Evolutionary conservation across 2,329 filamentous ascomycete genomes (phyloP), one percentile per base, ranked within the genome.

Genomic region (Epichloe typhina): DNA sequence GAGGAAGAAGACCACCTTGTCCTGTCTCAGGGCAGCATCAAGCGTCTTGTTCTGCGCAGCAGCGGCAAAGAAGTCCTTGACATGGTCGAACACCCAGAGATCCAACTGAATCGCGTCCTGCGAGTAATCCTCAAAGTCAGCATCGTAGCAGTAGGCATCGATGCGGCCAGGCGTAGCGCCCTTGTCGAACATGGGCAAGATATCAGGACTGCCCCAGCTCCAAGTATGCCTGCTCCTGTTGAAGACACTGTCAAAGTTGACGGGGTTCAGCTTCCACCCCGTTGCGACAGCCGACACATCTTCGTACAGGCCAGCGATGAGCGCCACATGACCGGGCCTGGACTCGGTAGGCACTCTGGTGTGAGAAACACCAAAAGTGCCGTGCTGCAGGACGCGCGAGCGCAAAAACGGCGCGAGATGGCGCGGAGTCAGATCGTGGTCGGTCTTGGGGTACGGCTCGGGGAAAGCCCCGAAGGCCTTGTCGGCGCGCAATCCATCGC

Each of bases 171-270:
- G 85, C 8, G 87, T 82, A 21, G 93, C 91, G n/a, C 93, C 93
- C 51, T 89, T 79, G 63, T 94, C 83, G 64, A 98, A 98, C 93
- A 98, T 98, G 50, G 87, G 87, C 57, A 98, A 70, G 61, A 98
- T 98, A 68, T 98, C 93, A 1, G 93, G 93, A 62, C 90, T 96
- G 2, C 93, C 93, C 93, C 93, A 98, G 66, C 90, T 95, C 93
- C 93, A 98, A 7, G 94, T 98, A 69, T 98, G 94, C 44, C 84
- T 77, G 64, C 91, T 97, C 55, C 88, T 82, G 66, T 98, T 98
- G 77, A 98, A 98, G 12, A 98, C 89, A 62, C 91, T 97, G 71
- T 98, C 93, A 62, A 98, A 98, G 63, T 97, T 86, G 62, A 98
- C 93, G 0, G 93, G 93, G 64, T 98, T 98, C 59, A 96, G 72